Conservation (phyloP, 2,329 filamentous ascomycete genomes). For the Neonectria magnoliae region DNA sequence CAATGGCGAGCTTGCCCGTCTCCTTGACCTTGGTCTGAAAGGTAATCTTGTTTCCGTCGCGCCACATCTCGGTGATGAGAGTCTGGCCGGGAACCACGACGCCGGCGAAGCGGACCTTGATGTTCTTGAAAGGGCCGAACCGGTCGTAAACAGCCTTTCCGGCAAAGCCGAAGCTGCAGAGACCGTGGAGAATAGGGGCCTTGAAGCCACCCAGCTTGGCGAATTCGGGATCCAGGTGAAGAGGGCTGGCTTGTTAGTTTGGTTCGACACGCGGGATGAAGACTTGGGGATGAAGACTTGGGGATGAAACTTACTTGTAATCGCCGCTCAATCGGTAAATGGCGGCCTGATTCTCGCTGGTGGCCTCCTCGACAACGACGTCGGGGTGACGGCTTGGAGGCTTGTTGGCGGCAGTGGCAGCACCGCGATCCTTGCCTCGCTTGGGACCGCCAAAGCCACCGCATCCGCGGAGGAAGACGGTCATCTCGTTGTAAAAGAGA, state of each 20-base stretch:
- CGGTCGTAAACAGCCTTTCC: conserved; percentile 89
- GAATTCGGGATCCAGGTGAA: conserved; percentile 95
- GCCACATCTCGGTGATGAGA: conserved; percentile 95
- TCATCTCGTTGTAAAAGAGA: conserved; percentile 95
- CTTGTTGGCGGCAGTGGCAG: conserved; percentile 81
- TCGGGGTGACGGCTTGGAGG: conserved; percentile 83
- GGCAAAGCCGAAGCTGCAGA: conserved; percentile 92
- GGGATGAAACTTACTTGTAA: conserved; percentile 74
- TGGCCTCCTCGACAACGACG: conserved; percentile 84
- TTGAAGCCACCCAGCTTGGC: conserved; percentile 96
- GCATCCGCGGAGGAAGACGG: conserved; percentile 90
- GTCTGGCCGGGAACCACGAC: conserved; percentile 88
- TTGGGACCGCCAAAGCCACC: conserved; percentile 89
- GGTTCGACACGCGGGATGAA: background rate
- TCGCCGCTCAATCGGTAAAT: conserved; percentile 94
- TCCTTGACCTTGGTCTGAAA: conserved; percentile 93
- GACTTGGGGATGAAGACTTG: background rate
- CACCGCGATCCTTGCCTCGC: conserved; percentile 81
- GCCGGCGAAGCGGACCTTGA: conserved; percentile 92
- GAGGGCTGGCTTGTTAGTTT: conserved; percentile 62
- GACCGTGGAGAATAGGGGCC: conserved; percentile 92
- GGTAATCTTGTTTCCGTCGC: conserved; percentile 79
- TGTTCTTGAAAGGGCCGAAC: conserved; percentile 86
- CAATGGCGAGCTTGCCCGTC: conserved; percentile 89
- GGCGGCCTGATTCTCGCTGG: conserved; percentile 89